Base-by-base conservation (phyloP, 2,329 filamentous ascomycete species). In the Verticillium klebahnii region DNA sequence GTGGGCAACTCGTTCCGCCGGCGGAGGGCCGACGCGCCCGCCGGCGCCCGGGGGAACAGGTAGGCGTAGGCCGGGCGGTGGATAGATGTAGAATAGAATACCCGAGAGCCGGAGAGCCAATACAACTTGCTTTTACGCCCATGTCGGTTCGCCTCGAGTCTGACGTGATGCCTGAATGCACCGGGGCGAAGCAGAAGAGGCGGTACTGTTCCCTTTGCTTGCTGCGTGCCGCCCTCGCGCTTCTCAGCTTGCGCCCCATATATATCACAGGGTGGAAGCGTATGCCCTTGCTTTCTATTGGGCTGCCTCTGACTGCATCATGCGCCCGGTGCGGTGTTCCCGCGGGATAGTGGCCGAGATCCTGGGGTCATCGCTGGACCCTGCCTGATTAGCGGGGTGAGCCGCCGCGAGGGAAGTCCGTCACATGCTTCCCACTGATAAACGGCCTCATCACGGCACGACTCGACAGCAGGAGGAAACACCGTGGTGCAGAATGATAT, bases 1-100 rank as follows among this genome's bases (percentile, higher is more conserved):
- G 81, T 97, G 67, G 87, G 87, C 29, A 84, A 82, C 62, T 87
- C 88, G 32, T 76, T 93, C 62, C 82, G 85, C 72, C 86, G 82
- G 70, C 78, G 86, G 68, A 82, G 89, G 66, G 73, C 80, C 15
- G 85, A 88, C 69, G 88, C 83, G 15, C 88, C 88, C 1, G 80
- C 81, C 17, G 87, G 88, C 2, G 87, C 88, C 4, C 81, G 73
- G 65, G 84, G 83, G 6, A 84, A 74, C 31, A 77, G 75, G 68
- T 83, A 67, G 63, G 19, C 14, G 3, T 17, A 6, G 39, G 34
- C 34, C 5, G 34, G 34, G 34, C 7, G 25, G 25, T 36, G 45
- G 45, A 23, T 50, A 12, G 9, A 23, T 25, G 5, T 29, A 29
- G 29, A n/a, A 25, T 29, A 29, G 29, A n/a, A 9, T 7, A 23